A percentile compares a stretch with the other conserved stretches of the same genome.
phyloP scores from a whole-genome alignment of 2,329 filamentous ascomycete genomes.

The Aspergillus pseudonomiae region DNA sequence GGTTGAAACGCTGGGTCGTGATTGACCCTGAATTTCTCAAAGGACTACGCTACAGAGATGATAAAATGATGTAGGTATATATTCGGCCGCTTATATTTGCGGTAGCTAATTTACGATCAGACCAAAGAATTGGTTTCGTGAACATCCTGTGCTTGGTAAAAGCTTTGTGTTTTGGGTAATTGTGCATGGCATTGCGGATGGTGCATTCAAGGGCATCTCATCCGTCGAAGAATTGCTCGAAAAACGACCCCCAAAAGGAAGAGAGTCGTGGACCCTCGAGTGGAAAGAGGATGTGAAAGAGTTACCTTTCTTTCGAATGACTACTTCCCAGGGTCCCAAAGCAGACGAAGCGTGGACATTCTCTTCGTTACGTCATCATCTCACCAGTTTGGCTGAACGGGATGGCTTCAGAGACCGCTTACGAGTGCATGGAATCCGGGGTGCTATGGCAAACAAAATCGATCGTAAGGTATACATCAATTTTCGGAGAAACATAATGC shows the following conservation, averaged over 20 bases:
- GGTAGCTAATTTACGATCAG: no score
- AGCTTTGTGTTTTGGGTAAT: no score
- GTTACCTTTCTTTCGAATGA: slow-evolving; percentile 20
- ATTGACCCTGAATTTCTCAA: slow-evolving; percentile 25
- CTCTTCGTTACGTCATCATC: slow-evolving; percentile 15
- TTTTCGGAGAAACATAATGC: background rate
- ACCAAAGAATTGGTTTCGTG: no score
- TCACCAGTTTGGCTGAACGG: slow-evolving; percentile 4
- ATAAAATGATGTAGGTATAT: no score
- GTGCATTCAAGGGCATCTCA: no score
- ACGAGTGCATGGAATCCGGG: slow-evolving; percentile 6
- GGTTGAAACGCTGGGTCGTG: slow-evolving; percentile 19
- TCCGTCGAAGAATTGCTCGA: slow-evolving; percentile 20
- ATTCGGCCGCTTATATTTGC: no score
- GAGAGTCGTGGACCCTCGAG: slow-evolving; percentile 23
- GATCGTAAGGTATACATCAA: background rate
- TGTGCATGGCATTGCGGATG: no score
- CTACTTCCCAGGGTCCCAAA: slow-evolving; percentile 14
- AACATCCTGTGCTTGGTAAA: no score
- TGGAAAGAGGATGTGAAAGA: slow-evolving; percentile 13
- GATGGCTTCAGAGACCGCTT: slow-evolving; percentile 8
- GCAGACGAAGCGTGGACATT: slow-evolving; percentile 16
- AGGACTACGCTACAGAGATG: slow-evolving; percentile 19
- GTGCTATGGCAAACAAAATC: slow-evolving; percentile 6
- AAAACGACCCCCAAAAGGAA: slow-evolving; percentile 13